Conservation (phyloP, 768 basidiomycete species). For the Termitomyces sp. region DNA sequence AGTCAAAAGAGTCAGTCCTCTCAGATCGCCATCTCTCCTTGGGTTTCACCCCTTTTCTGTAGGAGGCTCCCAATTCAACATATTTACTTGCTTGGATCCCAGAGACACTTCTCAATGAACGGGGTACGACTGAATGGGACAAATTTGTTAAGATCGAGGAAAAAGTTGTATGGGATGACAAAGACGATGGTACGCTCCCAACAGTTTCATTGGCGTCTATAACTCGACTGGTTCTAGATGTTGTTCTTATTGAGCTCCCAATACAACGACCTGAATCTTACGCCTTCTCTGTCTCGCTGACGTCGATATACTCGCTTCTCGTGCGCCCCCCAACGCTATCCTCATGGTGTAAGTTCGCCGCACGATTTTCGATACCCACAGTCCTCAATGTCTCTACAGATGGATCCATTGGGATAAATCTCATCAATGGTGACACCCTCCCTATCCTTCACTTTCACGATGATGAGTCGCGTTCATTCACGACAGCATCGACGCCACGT, state of each 20-base stretch:
- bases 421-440: slow-evolving; percentile 78
- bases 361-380: slow-evolving; percentile 13
- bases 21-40: not conserved
- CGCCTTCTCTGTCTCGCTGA: slow-evolving; percentile 91
- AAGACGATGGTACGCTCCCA: slow-evolving; percentile 59
- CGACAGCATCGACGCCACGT: slow-evolving; percentile 40
- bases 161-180: slow-evolving; percentile 49
- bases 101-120: slow-evolving; percentile 76
- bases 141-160: slow-evolving; percentile 87
- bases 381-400: slow-evolving; percentile 38
- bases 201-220: not conserved
- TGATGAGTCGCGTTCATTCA: slow-evolving; percentile 85
- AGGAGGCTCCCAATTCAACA: slow-evolving; percentile 73
- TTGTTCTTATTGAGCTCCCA: slow-evolving; percentile 81
- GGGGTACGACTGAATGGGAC: slow-evolving; percentile 80
- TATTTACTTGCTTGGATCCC: slow-evolving; percentile 94
- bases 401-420: slow-evolving; percentile 85
- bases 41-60: slow-evolving; percentile 3
- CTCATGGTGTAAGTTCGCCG: slow-evolving; percentile 60
- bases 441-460: slow-evolving; percentile 96
- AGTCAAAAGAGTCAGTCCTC: slow-evolving; percentile 71
- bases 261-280: slow-evolving; percentile 84
- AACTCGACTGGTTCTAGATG: slow-evolving; percentile 42
- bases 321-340: slow-evolving; percentile 80
- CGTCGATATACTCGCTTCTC: slow-evolving; percentile 84